Percentiles rank a stretch among this genome's conserved stretches.
phyloP scores from a whole-genome alignment of 2,329 filamentous ascomycete genomes.

The Berkeleyomyces basicola region DNA sequence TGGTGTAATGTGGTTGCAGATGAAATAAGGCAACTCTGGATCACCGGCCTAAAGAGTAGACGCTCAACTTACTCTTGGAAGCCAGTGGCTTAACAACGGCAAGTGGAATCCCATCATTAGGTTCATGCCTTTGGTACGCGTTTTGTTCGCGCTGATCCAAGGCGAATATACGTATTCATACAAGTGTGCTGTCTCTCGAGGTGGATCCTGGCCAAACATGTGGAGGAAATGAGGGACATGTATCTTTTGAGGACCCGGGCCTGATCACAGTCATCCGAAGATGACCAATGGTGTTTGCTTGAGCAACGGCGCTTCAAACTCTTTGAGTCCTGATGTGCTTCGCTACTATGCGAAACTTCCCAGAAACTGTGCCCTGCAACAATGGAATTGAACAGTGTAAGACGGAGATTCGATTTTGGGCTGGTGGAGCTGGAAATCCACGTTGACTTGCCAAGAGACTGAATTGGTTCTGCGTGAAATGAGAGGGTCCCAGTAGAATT shows the following conservation, averaged over 20 bases:
- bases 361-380: neutral
- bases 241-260: constrained; percentile 13
- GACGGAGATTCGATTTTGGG: neutral
- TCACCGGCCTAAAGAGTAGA: constrained; percentile 1
- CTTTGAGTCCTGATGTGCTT: constrained; percentile 10
- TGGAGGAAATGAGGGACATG: neutral
- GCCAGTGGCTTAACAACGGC: neutral
- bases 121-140: constrained; percentile 4
- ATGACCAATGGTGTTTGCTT: constrained; percentile 12
- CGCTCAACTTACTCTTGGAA: neutral
- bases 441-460: neutral
- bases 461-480: too few relatives aligned
- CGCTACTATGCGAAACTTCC: neutral
- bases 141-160: neutral
- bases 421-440: constrained; percentile 2
- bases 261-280: constrained; percentile 1
- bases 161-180: constrained; percentile 6
- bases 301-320: constrained; percentile 9
- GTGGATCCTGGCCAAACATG: constrained; percentile 6
- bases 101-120: constrained; percentile 6
- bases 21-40: neutral
- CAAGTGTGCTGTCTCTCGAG: constrained; percentile 9
- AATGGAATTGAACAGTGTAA: neutral
- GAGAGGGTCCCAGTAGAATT: neutral
- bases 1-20: constrained; percentile 7